Percentiles rank a stretch among this genome's conserved stretches.
Conservation (phyloP, 2,329 filamentous ascomycete species). For the Ceratocystis diversiconidia region DNA sequence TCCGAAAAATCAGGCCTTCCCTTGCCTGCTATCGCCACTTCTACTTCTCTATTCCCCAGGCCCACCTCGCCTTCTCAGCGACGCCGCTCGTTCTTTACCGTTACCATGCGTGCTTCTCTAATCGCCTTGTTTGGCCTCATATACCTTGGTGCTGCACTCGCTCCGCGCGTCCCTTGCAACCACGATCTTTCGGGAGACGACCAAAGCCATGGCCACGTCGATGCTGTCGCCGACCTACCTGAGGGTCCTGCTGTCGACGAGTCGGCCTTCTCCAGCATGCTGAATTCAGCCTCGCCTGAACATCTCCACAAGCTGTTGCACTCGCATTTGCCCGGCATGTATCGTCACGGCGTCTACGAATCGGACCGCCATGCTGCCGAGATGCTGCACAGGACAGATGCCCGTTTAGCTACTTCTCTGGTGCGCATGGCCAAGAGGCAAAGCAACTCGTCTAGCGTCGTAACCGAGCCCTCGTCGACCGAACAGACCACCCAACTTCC, state of each 20-base stretch:
- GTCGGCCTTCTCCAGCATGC: conserved; percentile 23
- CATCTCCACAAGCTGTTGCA: conserved; percentile 54
- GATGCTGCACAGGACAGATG: conserved; percentile 46
- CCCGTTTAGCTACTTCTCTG: conserved; percentile 46
- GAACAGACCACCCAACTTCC: conserved; percentile 13
- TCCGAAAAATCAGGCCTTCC: conserved; percentile 13
- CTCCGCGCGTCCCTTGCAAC: conserved; percentile 7
- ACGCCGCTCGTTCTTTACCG: not conserved
- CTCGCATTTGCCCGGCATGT: conserved; percentile 45
- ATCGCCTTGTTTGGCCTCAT: conserved; percentile 13
- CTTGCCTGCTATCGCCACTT: conserved; percentile 4
- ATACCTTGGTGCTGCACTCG: conserved; percentile 7
- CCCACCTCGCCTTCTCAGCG: not conserved
- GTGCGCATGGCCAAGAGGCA: conserved; percentile 50
- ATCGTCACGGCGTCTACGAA: conserved; percentile 53
- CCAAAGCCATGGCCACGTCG: not conserved
- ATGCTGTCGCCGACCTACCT: not conserved
- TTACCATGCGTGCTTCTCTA: conserved; percentile 14
- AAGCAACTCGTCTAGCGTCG: conserved; percentile 28
- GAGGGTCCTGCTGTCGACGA: conserved; percentile 7
- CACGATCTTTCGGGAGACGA: not conserved
- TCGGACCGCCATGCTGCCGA: conserved; percentile 50
- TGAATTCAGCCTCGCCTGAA: conserved; percentile 42
- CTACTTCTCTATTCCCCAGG: not conserved
- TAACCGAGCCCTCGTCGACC: conserved; percentile 18